phyloP scores from a whole-genome alignment of 2,329 filamentous ascomycete species.

The Pseudogymnoascus verrucosus region DNA sequence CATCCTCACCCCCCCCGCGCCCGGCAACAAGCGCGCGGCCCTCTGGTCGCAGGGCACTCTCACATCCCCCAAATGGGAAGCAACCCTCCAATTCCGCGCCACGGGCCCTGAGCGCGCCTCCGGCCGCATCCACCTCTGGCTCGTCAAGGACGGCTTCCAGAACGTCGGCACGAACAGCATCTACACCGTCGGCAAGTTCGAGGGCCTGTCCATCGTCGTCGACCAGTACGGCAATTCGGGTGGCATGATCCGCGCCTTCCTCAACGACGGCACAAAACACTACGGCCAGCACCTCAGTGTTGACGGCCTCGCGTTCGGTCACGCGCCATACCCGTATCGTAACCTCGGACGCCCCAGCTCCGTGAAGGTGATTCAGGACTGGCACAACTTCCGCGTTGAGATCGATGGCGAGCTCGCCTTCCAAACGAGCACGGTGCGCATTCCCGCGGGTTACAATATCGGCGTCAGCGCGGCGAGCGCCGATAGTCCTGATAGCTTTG shows the following conservation, averaged over 20 bases:
- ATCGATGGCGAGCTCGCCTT: conserved; percentile 80
- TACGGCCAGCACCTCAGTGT: conserved; percentile 69
- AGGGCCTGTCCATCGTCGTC: conserved; percentile 80
- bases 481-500: conserved; percentile 89
- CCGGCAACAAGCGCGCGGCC: conserved; percentile 76
- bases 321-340: conserved; percentile 84
- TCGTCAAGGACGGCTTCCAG: conserved; percentile 60
- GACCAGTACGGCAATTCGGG: conserved; percentile 73
- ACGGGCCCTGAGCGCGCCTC: conserved; percentile 76
- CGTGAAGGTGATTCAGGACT: conserved; percentile 63
- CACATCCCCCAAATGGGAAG: conserved; percentile 63
- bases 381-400: conserved; percentile 62
- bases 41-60: conserved; percentile 66
- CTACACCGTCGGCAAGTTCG: conserved; percentile 77
- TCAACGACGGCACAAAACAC: conserved; percentile 83
- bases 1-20: conserved; percentile 80
- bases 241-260: conserved; percentile 81
- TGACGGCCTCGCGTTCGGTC: conserved; percentile 82
- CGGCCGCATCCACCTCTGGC: conserved; percentile 93
- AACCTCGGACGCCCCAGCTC: conserved; percentile 81
- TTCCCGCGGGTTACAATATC: conserved; percentile 76
- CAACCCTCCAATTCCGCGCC: conserved; percentile 80
- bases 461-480: conserved; percentile 83
- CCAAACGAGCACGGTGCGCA: conserved; percentile 65
- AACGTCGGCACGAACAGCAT: conserved; percentile 66